Base-by-base conservation (phyloP, 345 rosid genomes). In the Pistacia atlantica region DNA sequence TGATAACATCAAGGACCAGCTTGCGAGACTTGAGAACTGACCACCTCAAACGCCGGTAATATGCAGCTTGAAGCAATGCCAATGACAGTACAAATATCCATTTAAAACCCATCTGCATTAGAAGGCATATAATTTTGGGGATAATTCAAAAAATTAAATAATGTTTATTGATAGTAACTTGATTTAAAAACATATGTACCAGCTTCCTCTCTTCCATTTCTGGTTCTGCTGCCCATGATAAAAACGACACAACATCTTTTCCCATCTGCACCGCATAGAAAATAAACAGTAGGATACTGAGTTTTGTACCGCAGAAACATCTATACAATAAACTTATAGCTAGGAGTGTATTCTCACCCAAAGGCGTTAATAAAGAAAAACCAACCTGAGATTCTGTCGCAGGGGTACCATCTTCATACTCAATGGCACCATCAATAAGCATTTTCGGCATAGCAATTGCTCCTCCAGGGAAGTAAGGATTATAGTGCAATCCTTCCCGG, bases 371-470 rank as follows among this genome's bases (percentile, higher is more conserved):
- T 35, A 66, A 58, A 65, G 71, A 62, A 67, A 80, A 81, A 73
- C 80, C 33, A 71, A 94, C 99, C 96, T 97, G 98, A 60, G 98
- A 91, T 89, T 97, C 99, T 20, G 99, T 91, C 75, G 99, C 98
- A n/a, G 99, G 92, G 80, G 85, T 89, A 70, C 97, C 97, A 87
- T 97, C 99, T 86, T 94, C 99, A 57, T 94, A 97, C 91, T 97
- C 99, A 46, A 97, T 77, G 71, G 99, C 98, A 80, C 91, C 99
- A 86, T 97, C 99, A 66, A 67, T 91, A 66, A 97, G 94, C 99
- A 97, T 94, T 77, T 97, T 87, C 14, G 99, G 99, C 99, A 97
- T 97, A 61, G 99, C 99, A 82, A 97, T 97, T 54, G 98, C 99
- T 81, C 98, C 99, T 22, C 98, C 99, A 35, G 98, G 99, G 75